Base-by-base conservation (phyloP, 306 rosid genomes). In the Medicago arabica region DNA sequence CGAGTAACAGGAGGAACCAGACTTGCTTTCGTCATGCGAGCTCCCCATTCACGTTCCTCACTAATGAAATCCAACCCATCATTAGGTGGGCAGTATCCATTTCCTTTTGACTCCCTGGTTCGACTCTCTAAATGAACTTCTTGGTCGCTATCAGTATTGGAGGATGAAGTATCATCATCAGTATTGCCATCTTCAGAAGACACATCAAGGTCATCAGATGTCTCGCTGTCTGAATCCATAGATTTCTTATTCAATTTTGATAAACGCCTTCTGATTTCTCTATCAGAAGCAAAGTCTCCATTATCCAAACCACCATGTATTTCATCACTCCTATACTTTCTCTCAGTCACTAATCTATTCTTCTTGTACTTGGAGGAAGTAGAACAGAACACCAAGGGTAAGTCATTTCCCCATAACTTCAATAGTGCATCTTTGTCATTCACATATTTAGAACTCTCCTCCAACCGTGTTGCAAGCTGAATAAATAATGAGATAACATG, bases 1-100 rank as follows among this genome's bases (percentile, higher is more conserved):
- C 99, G 88, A 4, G 99, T 96, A 78, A 92, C 99, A 39, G 99
- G 99, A 88, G 99, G 99, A 87, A 96, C 99, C 85, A 96, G 79
- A 84, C 99, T 96, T 55, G 91, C 90, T 90, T 92, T 92, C 1
- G 99, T 96, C 99, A 96, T 96, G 53, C 99, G 99, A 82, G 99
- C 99, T 55, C 99, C 99, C 99, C 99, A 96, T 79, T 96, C 97
- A 61, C 97, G 99, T 66, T 96, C 99, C 80, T 88, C 96, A 43
- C 84, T 79, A 76, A 77, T 80, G 74, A 91, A 88, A 82, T 87
- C 89, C 78, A 83, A 80, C 59, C 85, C 82, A 39, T 86, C 93
- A 59, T 86, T 90, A 34, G 83, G 69, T 41, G 75, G 74, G 44
- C 80, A 83, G 87, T 78, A 74, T 68, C 89, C 89, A 83, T 85